These are phyloP conservation scores for Camellia lanceoleosa DNA, from an alignment of 148 eudicot species.

Conservation along the genomic window DNA sequence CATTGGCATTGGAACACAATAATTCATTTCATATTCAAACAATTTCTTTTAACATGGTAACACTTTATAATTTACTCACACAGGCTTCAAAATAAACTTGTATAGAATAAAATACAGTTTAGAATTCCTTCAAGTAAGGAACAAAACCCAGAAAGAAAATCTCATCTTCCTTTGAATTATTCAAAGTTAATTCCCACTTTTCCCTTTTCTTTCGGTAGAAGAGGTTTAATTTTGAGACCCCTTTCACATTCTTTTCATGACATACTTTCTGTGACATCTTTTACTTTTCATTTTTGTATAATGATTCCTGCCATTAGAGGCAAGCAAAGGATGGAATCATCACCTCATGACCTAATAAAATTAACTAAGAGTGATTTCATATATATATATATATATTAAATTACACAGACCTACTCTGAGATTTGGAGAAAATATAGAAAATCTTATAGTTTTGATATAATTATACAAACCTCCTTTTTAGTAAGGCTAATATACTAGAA, in stretches of 20 bases:
- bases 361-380: too few species aligned
- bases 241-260: not conserved
- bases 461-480: too few species aligned
- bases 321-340: slow-evolving; percentile 6
- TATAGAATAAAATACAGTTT: not conserved
- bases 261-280: not conserved
- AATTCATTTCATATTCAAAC: too few species aligned
- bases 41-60: too few species aligned
- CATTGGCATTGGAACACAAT: not conserved
- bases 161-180: not conserved
- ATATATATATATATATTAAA: too few species aligned
- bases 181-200: not conserved
- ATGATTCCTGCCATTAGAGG: slow-evolving; percentile 14
- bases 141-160: slow-evolving; percentile 4
- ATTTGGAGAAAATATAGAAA: too few species aligned
- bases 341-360: too few species aligned
- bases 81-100: not conserved
- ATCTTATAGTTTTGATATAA: too few species aligned
- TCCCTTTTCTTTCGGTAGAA: not conserved
- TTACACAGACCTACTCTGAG: too few species aligned
- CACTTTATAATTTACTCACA: not conserved
- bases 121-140: not conserved
- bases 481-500: too few species aligned
- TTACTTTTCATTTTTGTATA: not conserved
- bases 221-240: too few species aligned